Evolutionary conservation across 129 eudicot species (phyloP), one percentile per base, ranked within the genome.

Genomic region (Sambucus nigra): DNA sequence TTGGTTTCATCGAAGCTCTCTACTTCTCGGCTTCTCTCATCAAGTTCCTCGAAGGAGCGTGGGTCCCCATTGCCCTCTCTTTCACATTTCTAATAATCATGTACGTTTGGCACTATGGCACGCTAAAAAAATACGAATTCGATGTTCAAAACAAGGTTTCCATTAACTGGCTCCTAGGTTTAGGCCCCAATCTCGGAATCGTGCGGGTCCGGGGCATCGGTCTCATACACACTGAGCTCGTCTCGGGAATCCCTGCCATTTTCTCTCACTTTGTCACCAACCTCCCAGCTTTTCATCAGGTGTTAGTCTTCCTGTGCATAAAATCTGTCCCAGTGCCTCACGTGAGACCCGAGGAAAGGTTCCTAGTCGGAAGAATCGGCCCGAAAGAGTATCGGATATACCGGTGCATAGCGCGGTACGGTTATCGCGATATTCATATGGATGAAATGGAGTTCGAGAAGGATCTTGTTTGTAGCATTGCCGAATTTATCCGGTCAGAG

Each of bases 251-350:
- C 47, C 95, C 95, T 0, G 84, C 95, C 28, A 78, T 86, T 57
- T 86, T 86, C 75, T 81, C 95, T 6, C 95, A 81, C 52, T 86
- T 86, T 5, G 82, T 86, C 29, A 86, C 95, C 17, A 86, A 86
- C 62, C 87, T 86, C 49, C 95, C 95, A 0, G 95, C 95, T 44
- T 86, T 86, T 61, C 95, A 86, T 53, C 95, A 81, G 42, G 87
- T 86, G 28, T 74, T 86, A 6, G 79, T 86, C 48, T 73, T 81
- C 47, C 69, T 86, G 7, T 86, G 95, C 49, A 68, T 86, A 38
- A 86, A 86, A 49, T 75, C 85, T 13, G 95, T 86, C 40, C 95
- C 95, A 0, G 93, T 86, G 58, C 95, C 95, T 50, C 95, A 78
- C 14, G 95, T 86, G 9, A 64, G 87, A 48, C 81, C 92, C 21